Evolutionary conservation across 2,329 filamentous ascomycete species (phyloP).

Genomic region (Phaeosphaeriaceae sp.): DNA sequence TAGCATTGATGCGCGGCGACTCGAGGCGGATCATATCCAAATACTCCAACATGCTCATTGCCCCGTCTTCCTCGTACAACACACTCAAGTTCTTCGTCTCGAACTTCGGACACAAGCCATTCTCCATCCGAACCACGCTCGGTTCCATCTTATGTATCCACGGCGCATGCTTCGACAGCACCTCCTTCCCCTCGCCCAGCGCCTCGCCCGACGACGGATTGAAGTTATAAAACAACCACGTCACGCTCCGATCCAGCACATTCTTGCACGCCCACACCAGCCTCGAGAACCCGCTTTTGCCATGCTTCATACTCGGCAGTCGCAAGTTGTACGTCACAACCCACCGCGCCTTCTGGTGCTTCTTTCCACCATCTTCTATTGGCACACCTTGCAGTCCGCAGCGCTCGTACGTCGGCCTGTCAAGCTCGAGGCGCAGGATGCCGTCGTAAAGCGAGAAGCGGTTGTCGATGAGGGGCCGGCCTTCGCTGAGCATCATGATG

Average conservation of each 20-base stretch:
- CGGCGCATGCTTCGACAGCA: slow-evolving; percentile 42
- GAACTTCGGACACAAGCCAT: slow-evolving; percentile 40
- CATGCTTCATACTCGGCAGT: slow-evolving; percentile 76
- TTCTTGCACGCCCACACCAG: slow-evolving; percentile 80
- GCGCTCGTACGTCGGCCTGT: slow-evolving; percentile 81
- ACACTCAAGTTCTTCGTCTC: slow-evolving; percentile 32
- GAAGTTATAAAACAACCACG: slow-evolving; percentile 81
- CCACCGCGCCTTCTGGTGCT: slow-evolving; percentile 75
- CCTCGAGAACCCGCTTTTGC: slow-evolving; percentile 82
- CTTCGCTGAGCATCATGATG: slow-evolving; percentile 83
- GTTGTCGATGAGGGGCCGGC: slow-evolving; percentile 72
- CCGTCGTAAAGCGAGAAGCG: slow-evolving; percentile 75
- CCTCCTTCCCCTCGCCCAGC: slow-evolving; percentile 30
- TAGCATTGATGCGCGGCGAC: slow-evolving; percentile 66
- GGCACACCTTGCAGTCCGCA: slow-evolving; percentile 80
- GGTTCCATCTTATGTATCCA: slow-evolving; percentile 33
- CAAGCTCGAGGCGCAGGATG: slow-evolving; percentile 75
- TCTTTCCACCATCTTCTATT: slow-evolving; percentile 63
- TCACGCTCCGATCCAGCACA: slow-evolving; percentile 70
- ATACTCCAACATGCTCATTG: slow-evolving; percentile 75
- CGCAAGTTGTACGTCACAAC: slow-evolving; percentile 80
- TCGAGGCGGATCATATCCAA: slow-evolving; percentile 70
- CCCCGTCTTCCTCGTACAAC: slow-evolving; percentile 66
- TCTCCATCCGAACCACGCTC: slow-evolving; percentile 24
- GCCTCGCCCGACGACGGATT: slow-evolving; percentile 30